phyloP scores from a whole-genome alignment of 164 flowering plant genomes.

The Berberis thunbergii region DNA sequence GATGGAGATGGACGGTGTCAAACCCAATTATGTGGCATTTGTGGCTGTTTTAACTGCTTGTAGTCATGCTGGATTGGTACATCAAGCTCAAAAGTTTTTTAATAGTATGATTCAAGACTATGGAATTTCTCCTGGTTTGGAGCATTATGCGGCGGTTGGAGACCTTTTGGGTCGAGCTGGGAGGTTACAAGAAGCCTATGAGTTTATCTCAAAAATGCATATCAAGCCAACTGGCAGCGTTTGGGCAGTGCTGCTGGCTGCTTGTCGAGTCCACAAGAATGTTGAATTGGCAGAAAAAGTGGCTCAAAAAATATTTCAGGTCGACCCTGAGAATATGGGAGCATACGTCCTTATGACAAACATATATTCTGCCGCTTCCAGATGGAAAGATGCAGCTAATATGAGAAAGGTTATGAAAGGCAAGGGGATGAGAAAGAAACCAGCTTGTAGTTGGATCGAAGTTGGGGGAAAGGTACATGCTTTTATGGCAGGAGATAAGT shows the following conservation, averaged over 20 bases:
- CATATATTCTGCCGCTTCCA: constrained; percentile 51
- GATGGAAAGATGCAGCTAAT: constrained; percentile 68
- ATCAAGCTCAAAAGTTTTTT: constrained; percentile 61
- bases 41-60: constrained; percentile 84
- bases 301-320: constrained; percentile 34
- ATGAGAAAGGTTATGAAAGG: constrained; percentile 43
- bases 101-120: constrained; percentile 42
- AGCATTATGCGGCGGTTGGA: constrained; percentile 82
- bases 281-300: constrained; percentile 63
- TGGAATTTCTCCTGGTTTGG: constrained; percentile 59
- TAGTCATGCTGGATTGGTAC: constrained; percentile 75
- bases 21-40: constrained; percentile 54
- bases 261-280: constrained; percentile 73
- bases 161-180: constrained; percentile 95
- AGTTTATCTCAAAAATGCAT: too few species aligned
- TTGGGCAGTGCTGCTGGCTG: constrained; percentile 62
- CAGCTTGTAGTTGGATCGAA: constrained; percentile 89
- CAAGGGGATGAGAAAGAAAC: constrained; percentile 53
- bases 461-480: constrained; percentile 51
- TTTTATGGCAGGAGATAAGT: constrained; percentile 63
- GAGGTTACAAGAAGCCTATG: constrained; percentile 25
- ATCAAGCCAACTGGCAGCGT: constrained; percentile 33
- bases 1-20: constrained; percentile 51
- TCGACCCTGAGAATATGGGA: constrained; percentile 61
- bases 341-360: constrained; percentile 57